These are phyloP conservation scores for Hibiscus mutabilis DNA, from an alignment of 345 rosid genomes.

Conservation along the genomic window DNA sequence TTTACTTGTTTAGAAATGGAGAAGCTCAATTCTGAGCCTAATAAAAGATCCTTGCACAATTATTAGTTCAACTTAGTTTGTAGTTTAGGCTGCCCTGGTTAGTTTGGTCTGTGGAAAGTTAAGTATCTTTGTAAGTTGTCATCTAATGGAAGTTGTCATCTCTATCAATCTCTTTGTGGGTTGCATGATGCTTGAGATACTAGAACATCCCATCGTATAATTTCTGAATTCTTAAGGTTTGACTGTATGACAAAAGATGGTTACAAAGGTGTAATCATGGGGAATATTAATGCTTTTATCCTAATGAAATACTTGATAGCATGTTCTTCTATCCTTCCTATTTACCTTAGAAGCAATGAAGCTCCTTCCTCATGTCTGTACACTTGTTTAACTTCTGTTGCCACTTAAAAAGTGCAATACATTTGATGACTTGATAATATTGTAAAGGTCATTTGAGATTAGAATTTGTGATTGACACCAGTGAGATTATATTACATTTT, in stretches of 20 bases:
- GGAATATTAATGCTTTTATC: background rate
- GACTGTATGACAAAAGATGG: background rate
- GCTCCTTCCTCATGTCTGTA: background rate
- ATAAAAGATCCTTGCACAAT: background rate
- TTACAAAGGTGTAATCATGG: background rate
- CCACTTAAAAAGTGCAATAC: conserved; percentile 1
- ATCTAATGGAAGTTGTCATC: background rate
- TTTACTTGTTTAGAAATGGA: background rate
- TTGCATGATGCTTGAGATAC: background rate
- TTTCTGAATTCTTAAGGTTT: background rate
- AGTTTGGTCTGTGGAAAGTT: background rate
- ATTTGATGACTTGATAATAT: background rate
- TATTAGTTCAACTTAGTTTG: background rate
- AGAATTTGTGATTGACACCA: background rate
- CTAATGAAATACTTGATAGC: background rate
- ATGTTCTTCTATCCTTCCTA: background rate
- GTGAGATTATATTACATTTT: background rate
- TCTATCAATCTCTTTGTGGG: background rate
- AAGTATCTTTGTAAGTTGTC: too few relatives aligned
- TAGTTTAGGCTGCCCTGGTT: background rate
- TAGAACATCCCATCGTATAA: background rate
- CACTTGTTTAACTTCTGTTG: background rate
- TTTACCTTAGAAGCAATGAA: background rate
- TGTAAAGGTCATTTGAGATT: background rate
- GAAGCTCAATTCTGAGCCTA: background rate